phyloP scores from a whole-genome alignment of 768 basidiomycete genomes.

The Trametes sanguinea region DNA sequence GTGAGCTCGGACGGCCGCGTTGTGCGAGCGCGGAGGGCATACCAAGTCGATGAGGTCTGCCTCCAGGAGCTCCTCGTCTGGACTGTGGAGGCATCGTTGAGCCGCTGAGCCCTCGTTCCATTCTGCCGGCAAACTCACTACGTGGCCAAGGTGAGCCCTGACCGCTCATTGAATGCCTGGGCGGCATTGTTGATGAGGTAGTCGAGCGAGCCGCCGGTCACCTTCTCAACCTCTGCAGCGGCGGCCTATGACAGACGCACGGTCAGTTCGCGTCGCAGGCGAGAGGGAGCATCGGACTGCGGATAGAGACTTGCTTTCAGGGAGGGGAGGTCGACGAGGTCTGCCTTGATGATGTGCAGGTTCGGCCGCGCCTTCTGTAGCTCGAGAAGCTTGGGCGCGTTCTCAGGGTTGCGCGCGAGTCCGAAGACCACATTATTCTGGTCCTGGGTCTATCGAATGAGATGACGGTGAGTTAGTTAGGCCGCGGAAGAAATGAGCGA shows the following conservation, averaged over 20 bases:
- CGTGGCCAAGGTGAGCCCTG: slow-evolving; percentile 17
- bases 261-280: not conserved
- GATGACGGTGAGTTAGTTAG: too few species aligned
- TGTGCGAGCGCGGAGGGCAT: not conserved
- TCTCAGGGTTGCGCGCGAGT: slow-evolving; percentile 25
- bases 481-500: too few species aligned
- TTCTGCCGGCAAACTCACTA: slow-evolving; percentile 26
- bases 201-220: slow-evolving; percentile 40
- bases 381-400: slow-evolving; percentile 11
- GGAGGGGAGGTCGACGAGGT: slow-evolving; percentile 35
- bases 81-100: slow-evolving; percentile 5
- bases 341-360: slow-evolving; percentile 39
- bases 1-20: not conserved
- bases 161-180: slow-evolving; percentile 14
- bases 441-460: slow-evolving; percentile 14
- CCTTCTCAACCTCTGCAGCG: slow-evolving; percentile 30
- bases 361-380: slow-evolving; percentile 26
- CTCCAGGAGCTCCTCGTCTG: slow-evolving; percentile 25
- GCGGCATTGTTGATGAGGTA: slow-evolving; percentile 42
- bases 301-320: slow-evolving; percentile 32
- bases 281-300: not conserved
- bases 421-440: slow-evolving; percentile 27
- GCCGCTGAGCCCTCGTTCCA: not conserved
- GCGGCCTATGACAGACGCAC: slow-evolving; percentile 26
- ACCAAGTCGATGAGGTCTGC: slow-evolving; percentile 28